A percentile compares a stretch with the other conserved stretches of the same genome.
Evolutionary conservation across 148 eudicot genomes (phyloP).

Genomic region (Camellia sinensis): DNA sequence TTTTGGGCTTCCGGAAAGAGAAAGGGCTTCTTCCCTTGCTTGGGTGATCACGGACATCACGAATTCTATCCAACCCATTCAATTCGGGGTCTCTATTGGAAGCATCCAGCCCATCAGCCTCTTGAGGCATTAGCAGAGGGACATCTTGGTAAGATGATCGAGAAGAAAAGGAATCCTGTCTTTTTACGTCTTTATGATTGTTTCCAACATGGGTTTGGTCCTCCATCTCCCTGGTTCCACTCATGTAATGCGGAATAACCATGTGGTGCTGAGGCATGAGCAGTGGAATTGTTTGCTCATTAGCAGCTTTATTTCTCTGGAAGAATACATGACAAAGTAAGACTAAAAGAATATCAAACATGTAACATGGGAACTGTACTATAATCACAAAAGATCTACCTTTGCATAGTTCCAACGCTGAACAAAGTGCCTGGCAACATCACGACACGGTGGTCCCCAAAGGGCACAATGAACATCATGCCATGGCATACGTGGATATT

Average conservation of each 20-base stretch:
- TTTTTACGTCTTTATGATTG: constrained; percentile 34
- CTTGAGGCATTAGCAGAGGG: constrained; percentile 91
- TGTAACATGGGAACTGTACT: background rate
- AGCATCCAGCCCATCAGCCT: constrained; percentile 49
- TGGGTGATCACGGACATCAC: constrained; percentile 49
- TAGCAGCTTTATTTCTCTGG: constrained; percentile 95
- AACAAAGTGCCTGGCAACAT: constrained; percentile 93
- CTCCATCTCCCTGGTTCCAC: constrained; percentile 47
- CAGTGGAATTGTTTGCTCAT: constrained; percentile 85
- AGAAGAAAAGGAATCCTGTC: constrained; percentile 72
- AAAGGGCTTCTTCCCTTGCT: constrained; percentile 61
- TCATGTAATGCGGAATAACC: constrained; percentile 97
- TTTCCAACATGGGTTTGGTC: constrained; percentile 30
- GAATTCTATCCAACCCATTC: constrained; percentile 37
- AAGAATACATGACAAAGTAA: constrained; percentile 20
- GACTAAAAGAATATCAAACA: constrained; percentile 9
- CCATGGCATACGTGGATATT: constrained; percentile 99
- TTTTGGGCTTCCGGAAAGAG: constrained; percentile 64
- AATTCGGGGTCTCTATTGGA: constrained; percentile 43
- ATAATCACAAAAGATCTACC: constrained; percentile 35
- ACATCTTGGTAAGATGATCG: constrained; percentile 73
- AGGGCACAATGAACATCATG: constrained; percentile 99
- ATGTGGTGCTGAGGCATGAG: constrained; percentile 98
- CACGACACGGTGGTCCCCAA: constrained; percentile 97
- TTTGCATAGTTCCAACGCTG: constrained; percentile 99